A percentile compares a stretch with the other conserved stretches of the same genome.
phyloP scores from a whole-genome alignment of 1,284 basidiomycete genomes.

The Trichosporon sp. region DNA sequence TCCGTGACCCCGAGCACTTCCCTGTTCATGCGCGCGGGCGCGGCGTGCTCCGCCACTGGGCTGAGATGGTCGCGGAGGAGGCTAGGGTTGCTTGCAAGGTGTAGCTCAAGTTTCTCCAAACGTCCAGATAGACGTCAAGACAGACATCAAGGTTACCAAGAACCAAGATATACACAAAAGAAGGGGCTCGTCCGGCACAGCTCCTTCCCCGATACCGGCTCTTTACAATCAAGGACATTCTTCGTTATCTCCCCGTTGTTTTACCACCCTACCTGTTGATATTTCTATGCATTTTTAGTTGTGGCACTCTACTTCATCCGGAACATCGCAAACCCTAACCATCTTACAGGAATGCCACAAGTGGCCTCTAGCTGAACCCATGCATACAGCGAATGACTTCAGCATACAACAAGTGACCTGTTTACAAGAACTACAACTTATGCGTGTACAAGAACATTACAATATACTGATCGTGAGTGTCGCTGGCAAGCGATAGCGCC shows the following conservation, averaged over 20 bases:
- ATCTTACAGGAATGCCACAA: too few species aligned
- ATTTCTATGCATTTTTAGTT: background rate
- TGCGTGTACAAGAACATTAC: too few species aligned
- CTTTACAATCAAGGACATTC: background rate
- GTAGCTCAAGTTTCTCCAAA: background rate
- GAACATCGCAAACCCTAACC: too few species aligned
- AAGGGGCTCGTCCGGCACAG: background rate
- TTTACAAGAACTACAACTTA: background rate
- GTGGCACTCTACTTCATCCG: background rate
- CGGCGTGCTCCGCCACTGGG: slow-evolving; percentile 49
- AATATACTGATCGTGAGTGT: background rate
- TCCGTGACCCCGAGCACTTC: slow-evolving; percentile 45
- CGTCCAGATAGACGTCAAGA: too few species aligned
- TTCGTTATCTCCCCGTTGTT: background rate
- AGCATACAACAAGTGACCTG: background rate
- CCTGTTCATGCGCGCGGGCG: slow-evolving; percentile 48
- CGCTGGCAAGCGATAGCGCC: background rate
- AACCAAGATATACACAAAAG: background rate
- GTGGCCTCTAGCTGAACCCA: too few species aligned
- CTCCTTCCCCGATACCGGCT: background rate
- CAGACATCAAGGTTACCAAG: background rate
- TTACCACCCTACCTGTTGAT: background rate
- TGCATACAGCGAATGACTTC: too few species aligned
- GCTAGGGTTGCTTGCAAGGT: slow-evolving; percentile 8
- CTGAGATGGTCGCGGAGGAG: slow-evolving; percentile 27